A percentile compares a stretch with the other conserved stretches of the same genome.
Conservation (phyloP, 306 rosid species). For the Cicer cuneatum region DNA sequence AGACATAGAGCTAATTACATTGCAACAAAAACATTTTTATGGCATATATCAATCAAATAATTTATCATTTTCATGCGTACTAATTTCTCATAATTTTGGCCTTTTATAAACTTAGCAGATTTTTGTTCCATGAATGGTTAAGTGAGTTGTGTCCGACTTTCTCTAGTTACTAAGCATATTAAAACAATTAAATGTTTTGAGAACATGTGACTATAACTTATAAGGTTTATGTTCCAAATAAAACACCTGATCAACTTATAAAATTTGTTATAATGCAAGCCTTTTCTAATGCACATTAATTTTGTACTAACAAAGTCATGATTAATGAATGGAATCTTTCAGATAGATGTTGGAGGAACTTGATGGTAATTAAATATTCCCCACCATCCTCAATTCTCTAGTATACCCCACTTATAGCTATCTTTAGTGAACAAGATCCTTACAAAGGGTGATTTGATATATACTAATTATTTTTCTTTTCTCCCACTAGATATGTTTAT, state of each 20-base stretch:
- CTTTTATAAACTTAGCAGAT: conserved; percentile 58
- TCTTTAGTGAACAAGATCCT: conserved; percentile 45
- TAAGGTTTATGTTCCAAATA: conserved; percentile 51
- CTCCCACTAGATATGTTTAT: conserved; percentile 33
- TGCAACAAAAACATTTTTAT: conserved; percentile 40
- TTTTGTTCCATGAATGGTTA: conserved; percentile 52
- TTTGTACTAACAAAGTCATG: conserved; percentile 46
- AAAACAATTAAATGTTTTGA: conserved; percentile 25
- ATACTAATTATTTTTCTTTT: conserved; percentile 26
- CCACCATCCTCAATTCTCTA: conserved; percentile 44
- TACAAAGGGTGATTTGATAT: conserved; percentile 43
- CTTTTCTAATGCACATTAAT: conserved; percentile 38
- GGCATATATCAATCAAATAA: conserved; percentile 23
- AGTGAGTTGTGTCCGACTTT: conserved; percentile 47
- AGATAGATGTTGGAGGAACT: conserved; percentile 38
- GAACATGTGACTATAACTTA: conserved; percentile 31
- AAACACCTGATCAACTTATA: conserved; percentile 39
- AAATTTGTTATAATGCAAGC: conserved; percentile 33
- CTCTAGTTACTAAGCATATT: conserved; percentile 24
- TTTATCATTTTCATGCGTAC: conserved; percentile 33
- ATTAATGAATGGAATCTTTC: conserved; percentile 55
- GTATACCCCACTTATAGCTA: conserved; percentile 46
- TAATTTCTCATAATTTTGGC: conserved; percentile 48
- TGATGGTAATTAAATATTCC: conserved; percentile 38
- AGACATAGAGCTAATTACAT: conserved; percentile 9